Evolutionary conservation across 371 early-diverging fungal genomes (phyloP), one percentile per base, ranked within the genome.

Genomic region (Mucor circinelloides): DNA sequence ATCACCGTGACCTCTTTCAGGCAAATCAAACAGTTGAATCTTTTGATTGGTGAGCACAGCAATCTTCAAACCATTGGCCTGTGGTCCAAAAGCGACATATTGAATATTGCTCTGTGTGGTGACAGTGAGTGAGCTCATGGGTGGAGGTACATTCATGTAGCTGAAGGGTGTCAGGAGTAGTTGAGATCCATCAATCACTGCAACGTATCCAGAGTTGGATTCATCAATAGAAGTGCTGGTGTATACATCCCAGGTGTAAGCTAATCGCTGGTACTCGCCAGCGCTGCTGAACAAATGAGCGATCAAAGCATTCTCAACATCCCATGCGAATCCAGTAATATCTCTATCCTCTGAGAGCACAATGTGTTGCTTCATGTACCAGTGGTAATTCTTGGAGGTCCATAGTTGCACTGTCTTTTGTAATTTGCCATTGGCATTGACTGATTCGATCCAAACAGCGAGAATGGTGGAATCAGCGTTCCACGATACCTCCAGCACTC

Each of bases 351-450:
- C 69, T 1, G 77, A 64, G 56, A 75, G 63, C 15, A 74, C 62
- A 55, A 84, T 71, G 52, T 94, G 94, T 74, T 96, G 95, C 72
- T 96, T 95, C 78, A 97, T 72, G 66, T 97, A 97, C 94, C 96
- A 99, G 75, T 97, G 88, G 77, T 98, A 98, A 81, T 99, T 99
- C 71, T 87, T 90, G 68, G 87, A 89, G 0, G 93, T 85, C 97
- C 97, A 99, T 44, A 99, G 80, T 76, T 98, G 95, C 28, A 99
- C 89, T 70, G 69, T 67, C 30, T 79, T 80, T 56, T 75, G 74
- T 23, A 59, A 28, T 12, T 70, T 69, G 5, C 72, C 74, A 8
- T 67, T 73, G 25, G 69, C 42, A 1, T 57, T 32, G 28, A 76
- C 71, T 25, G 79, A 74, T 68, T 83, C 75, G 23, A 93, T 71